Conservation (phyloP, 1,284 basidiomycete genomes). For the Anthracocystis setariae region DNA sequence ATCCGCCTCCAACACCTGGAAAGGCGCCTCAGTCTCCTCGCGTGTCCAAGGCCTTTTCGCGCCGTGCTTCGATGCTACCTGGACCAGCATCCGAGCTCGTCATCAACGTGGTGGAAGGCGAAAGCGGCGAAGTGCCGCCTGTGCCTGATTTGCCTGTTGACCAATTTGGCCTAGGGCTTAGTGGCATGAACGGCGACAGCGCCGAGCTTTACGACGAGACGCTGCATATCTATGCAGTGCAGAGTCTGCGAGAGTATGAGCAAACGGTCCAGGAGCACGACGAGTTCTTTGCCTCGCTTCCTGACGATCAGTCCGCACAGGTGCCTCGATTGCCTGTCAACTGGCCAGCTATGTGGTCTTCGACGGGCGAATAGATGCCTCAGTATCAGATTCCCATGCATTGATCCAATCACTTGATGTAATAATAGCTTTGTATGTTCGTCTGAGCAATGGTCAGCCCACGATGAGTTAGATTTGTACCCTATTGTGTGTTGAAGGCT, state of each 20-base stretch:
- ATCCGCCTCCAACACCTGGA: conserved; percentile 33
- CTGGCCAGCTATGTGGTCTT: conserved; percentile 54
- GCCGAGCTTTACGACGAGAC: conserved; percentile 45
- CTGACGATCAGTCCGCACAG: conserved; percentile 41
- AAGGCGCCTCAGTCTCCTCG: conserved; percentile 41
- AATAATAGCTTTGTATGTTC: background rate
- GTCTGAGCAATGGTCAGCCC: too few relatives aligned
- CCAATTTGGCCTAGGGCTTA: conserved; percentile 23
- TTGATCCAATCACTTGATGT: background rate
- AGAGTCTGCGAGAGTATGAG: conserved; percentile 61
- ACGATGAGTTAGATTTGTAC: too few relatives aligned
- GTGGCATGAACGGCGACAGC: conserved; percentile 17
- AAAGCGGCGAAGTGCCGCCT: conserved; percentile 31
- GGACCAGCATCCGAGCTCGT: conserved; percentile 58
- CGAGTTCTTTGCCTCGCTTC: conserved; percentile 55
- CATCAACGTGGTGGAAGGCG: conserved; percentile 28
- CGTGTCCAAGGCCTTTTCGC: conserved; percentile 56
- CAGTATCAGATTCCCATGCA: background rate
- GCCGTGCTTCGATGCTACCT: conserved; percentile 56
- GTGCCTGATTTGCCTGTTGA: conserved; percentile 45
- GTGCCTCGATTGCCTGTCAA: conserved; percentile 59
- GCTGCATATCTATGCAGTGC: conserved; percentile 62
- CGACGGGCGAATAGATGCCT: conserved; percentile 30
- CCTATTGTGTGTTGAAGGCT: too few relatives aligned
- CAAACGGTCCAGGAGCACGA: conserved; percentile 64